Evolutionary conservation across 306 rosid genomes (phyloP), one percentile per base, ranked within the genome.

Genomic region (Astragalus membranaceus): DNA sequence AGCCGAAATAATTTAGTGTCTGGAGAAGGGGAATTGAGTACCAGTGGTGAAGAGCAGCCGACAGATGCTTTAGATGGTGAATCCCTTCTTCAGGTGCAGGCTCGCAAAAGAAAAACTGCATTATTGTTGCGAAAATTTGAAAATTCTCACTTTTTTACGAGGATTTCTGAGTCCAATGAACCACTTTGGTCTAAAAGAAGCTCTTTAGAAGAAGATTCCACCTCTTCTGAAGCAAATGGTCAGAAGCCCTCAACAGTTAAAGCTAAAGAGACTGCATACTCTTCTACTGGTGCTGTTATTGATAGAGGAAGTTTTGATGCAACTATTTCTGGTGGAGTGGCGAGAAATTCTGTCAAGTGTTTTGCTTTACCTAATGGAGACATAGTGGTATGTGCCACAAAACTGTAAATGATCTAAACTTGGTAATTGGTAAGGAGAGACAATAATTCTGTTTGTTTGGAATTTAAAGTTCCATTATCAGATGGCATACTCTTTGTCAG

Each of bases 141-240:
- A 82, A 86, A 84, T 79, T 90, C 99, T 59, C 92, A 86, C 81
- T 91, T 88, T 85, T 94, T 94, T 86, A 95, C 87, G 73, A 88
- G 99, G 76, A 84, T 94, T 78, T 85, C 95, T 14, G 99, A 94
- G 52, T 87, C 86, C 5, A 60, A 79, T 48, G 91, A 87, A 60
- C 76, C 86, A 41, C 95, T 91, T 78, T 94, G 99, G 99, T 86
- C 96, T 13, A 91, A 80, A 78, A 84, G 79, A 84, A 51, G 47
- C 68, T 50, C 74, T 70, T 12, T 75, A 12, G 80, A 69, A 32
- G 75, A 66, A 1, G 30, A 51, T 78, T 75, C 82, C 32, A 70
- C 65, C 47, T 57, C 74, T 37, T 63, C 64, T 72, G 85, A 68
- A 76, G 72, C 42, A 60, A 77, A 83, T 67, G 70, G 70, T 62